phyloP scores from a whole-genome alignment of 129 eudicot species.

The Tanacetum coccineum region DNA sequence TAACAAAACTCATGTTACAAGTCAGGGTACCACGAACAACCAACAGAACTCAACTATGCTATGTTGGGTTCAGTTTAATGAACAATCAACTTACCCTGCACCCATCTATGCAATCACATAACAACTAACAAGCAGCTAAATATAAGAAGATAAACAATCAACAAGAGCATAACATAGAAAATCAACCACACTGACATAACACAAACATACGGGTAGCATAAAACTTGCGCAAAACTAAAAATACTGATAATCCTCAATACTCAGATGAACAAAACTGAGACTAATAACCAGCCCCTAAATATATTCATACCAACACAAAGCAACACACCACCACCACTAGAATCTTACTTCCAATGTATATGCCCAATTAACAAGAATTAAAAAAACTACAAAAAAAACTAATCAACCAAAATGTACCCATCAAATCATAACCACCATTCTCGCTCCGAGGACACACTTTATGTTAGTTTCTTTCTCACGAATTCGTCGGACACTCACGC shows the following conservation, averaged over 20 bases:
- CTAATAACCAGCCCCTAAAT: constrained; percentile 9
- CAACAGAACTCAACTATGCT: too few species aligned
- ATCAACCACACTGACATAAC: background rate
- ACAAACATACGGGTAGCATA: background rate
- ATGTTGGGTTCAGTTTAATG: too few species aligned
- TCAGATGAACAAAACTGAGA: constrained; percentile 18
- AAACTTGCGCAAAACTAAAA: background rate
- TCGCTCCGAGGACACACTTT: background rate
- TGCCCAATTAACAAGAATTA: background rate
- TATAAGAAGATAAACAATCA: too few species aligned
- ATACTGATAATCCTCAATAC: background rate
- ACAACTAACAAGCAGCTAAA: too few species aligned
- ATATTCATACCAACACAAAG: constrained; percentile 14
- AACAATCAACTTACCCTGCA: too few species aligned
- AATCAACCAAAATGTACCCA: background rate
- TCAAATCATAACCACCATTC: background rate
- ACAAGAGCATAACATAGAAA: background rate
- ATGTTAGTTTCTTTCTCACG: constrained; percentile 18
- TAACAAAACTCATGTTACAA: too few species aligned
- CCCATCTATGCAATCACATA: too few species aligned
- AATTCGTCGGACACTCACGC: constrained; percentile 43
- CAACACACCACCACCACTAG: constrained; percentile 10
- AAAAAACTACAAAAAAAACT: background rate
- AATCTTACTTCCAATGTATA: constrained; percentile 20
- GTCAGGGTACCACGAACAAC: too few species aligned